Evolutionary conservation across 768 basidiomycete species (phyloP).

Genomic region (Collybia mongolica): DNA sequence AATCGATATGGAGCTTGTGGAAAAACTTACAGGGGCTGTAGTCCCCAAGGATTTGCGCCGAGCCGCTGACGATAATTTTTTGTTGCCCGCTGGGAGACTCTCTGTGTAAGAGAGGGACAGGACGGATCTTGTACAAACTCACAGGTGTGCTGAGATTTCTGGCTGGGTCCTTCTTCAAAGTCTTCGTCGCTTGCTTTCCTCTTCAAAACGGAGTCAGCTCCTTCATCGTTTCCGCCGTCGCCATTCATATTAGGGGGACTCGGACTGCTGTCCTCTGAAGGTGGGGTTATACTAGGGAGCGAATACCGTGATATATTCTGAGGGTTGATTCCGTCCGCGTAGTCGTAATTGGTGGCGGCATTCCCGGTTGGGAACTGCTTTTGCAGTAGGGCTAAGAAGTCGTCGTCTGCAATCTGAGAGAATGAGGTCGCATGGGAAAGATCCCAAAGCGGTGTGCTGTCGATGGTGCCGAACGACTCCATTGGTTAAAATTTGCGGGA

Average conservation of each 20-base stretch:
- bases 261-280: constrained; percentile 77
- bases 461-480: constrained; percentile 40
- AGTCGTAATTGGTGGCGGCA: constrained; percentile 14
- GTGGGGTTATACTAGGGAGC: constrained; percentile 53
- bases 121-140: constrained; percentile 20
- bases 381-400: constrained; percentile 74
- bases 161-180: constrained; percentile 61
- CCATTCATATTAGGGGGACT: constrained; percentile 61
- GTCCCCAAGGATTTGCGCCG: constrained; percentile 36
- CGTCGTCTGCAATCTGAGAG: constrained; percentile 68
- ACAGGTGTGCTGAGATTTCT: constrained; percentile 68
- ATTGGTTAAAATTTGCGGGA: constrained; percentile 27
- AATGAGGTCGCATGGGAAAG: constrained; percentile 56
- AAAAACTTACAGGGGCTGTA: constrained; percentile 22
- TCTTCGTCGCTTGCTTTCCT: constrained; percentile 74
- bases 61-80: constrained; percentile 17
- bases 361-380: constrained; percentile 59
- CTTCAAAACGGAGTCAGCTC: constrained; percentile 56
- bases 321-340: constrained; percentile 53
- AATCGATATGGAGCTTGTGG: not conserved
- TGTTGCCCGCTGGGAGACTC: constrained; percentile 15
- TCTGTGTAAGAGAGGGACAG: not conserved
- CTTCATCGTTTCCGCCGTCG: constrained; percentile 28
- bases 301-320: constrained; percentile 53
- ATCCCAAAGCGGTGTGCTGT: constrained; percentile 64